Percentiles rank a stretch among this genome's conserved stretches.
Conservation (phyloP, 2,329 filamentous ascomycete species). For the Microdochium paspali region DNA sequence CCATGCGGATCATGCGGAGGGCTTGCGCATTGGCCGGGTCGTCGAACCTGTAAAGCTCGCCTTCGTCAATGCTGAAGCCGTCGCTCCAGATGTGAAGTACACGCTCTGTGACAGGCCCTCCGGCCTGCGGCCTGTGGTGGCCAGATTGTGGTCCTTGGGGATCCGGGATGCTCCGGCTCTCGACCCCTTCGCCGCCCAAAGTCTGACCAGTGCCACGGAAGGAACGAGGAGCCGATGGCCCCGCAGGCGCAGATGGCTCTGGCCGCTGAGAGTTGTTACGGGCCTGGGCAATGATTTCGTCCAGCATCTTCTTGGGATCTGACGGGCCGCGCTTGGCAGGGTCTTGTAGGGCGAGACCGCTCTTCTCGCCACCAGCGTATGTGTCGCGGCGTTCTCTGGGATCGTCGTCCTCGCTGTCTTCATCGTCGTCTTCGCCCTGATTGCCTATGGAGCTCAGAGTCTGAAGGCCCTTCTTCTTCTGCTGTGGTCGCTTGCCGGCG, state of each 20-base stretch:
- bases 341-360: conserved; percentile 59
- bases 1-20: conserved; percentile 66
- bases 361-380: conserved; percentile 82
- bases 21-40: conserved; percentile 66
- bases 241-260: conserved; percentile 38
- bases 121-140: conserved; percentile 21
- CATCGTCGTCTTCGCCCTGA: conserved; percentile 46
- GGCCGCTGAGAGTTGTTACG: conserved; percentile 54
- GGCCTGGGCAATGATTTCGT: conserved; percentile 56
- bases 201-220: conserved; percentile 69
- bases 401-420: conserved; percentile 44
- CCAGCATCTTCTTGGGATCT: conserved; percentile 46
- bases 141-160: conserved; percentile 26
- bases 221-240: conserved; percentile 36
- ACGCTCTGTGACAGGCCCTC: conserved; percentile 52
- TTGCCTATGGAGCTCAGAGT: conserved; percentile 48
- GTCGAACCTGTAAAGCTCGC: conserved; percentile 67
- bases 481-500: conserved; percentile 27
- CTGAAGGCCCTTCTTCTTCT: conserved; percentile 52
- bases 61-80: conserved; percentile 79
- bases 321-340: conserved; percentile 31
- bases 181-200: conserved; percentile 67
- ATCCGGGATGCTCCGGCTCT: conserved; percentile 60
- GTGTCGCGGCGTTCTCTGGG: conserved; percentile 55
- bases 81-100: conserved; percentile 74